phyloP scores from a whole-genome alignment of 2,329 filamentous ascomycete species.

The Juglanconis oblonga region DNA sequence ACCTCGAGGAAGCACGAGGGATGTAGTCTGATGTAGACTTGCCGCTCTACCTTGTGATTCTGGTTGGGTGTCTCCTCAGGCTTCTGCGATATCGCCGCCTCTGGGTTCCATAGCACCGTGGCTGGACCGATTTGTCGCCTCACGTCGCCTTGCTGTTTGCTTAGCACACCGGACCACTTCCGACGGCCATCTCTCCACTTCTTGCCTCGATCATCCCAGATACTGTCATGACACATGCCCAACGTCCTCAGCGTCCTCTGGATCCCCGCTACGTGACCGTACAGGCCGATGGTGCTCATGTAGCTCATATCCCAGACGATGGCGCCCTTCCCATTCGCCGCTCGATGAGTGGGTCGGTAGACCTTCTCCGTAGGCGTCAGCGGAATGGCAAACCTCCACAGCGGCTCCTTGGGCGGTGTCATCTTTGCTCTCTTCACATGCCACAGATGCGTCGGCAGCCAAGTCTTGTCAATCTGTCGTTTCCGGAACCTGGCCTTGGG shows the following conservation, averaged over 20 bases:
- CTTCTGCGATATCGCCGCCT: slow-evolving; percentile 21
- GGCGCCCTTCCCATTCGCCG: slow-evolving; percentile 70
- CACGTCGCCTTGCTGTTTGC: slow-evolving; percentile 50
- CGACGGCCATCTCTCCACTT: slow-evolving; percentile 65
- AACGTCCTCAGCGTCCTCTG: slow-evolving; percentile 64
- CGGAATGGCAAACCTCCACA: slow-evolving; percentile 90
- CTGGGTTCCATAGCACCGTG: slow-evolving; percentile 71
- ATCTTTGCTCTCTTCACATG: slow-evolving; percentile 90
- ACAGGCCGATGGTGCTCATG: slow-evolving; percentile 78
- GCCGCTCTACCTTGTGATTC: slow-evolving; percentile 28
- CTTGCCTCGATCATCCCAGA: slow-evolving; percentile 61
- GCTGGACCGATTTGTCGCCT: slow-evolving; percentile 66
- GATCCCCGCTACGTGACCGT: slow-evolving; percentile 63
- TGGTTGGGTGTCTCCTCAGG: slow-evolving; percentile 11
- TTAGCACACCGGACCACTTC: slow-evolving; percentile 49
- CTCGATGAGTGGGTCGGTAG: slow-evolving; percentile 82
- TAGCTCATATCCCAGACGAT: slow-evolving; percentile 95
- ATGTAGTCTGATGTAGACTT: slow-evolving; percentile 72
- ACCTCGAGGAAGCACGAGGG: slow-evolving; percentile 74
- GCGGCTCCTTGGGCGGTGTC: slow-evolving; percentile 70
- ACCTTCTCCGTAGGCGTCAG: slow-evolving; percentile 85
- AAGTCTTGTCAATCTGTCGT: slow-evolving; percentile 83
- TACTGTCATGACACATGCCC: slow-evolving; percentile 56
- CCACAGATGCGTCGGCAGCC: slow-evolving; percentile 92
- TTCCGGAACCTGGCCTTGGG: slow-evolving; percentile 72